A percentile compares a stretch with the other conserved stretches of the same genome.
These are phyloP conservation scores for Penicillium macrosclerotiorum DNA, from an alignment of 495 filamentous ascomycete species.

Conservation along the genomic window DNA sequence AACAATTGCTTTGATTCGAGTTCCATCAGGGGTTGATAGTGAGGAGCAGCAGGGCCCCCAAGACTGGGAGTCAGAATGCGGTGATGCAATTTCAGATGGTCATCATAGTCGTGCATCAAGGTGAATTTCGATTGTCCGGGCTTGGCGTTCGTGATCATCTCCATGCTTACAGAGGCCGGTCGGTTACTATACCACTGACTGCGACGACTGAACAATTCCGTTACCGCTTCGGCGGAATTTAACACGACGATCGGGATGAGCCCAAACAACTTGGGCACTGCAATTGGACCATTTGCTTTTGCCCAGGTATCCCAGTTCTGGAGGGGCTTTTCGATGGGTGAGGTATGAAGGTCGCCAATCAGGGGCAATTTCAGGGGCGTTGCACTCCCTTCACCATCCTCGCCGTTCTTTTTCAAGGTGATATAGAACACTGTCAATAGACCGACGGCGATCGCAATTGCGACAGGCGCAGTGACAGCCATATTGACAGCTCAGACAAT, in stretches of 20 bases:
- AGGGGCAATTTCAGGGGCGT: slow-evolving; percentile 32
- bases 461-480: too few relatives aligned
- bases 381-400: too few relatives aligned
- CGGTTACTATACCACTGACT: slow-evolving; percentile 37
- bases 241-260: slow-evolving; percentile 30
- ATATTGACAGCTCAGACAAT: too few relatives aligned
- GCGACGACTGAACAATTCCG: slow-evolving; percentile 30
- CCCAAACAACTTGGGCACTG: slow-evolving; percentile 25
- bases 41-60: slow-evolving; percentile 11
- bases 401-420: too few relatives aligned
- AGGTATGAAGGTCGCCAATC: slow-evolving; percentile 29
- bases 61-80: slow-evolving; percentile 29
- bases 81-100: slow-evolving; percentile 30
- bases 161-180: slow-evolving; percentile 30
- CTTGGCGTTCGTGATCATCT: slow-evolving; percentile 29
- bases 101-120: slow-evolving; percentile 32
- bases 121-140: slow-evolving; percentile 25
- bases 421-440: too few relatives aligned
- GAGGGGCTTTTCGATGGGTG: slow-evolving; percentile 24
- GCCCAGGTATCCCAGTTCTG: slow-evolving; percentile 28
- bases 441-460: too few relatives aligned
- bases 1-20: slow-evolving; percentile 29
- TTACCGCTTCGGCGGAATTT: slow-evolving; percentile 29
- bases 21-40: slow-evolving; percentile 27
- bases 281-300: slow-evolving; percentile 23